phyloP scores from a whole-genome alignment of 805 yeast species.

The Candida methanosorbosa region DNA sequence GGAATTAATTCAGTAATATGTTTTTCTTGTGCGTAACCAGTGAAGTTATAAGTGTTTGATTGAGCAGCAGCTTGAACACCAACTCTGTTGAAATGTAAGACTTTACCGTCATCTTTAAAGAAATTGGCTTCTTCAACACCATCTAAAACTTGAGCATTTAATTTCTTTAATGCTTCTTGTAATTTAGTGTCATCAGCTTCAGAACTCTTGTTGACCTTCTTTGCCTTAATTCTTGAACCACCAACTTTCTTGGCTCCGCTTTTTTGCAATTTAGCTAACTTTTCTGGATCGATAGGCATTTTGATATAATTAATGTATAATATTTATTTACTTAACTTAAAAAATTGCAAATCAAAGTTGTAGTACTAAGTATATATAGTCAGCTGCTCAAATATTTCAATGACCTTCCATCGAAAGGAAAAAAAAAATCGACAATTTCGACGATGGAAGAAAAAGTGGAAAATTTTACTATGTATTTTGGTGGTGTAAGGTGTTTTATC shows the following conservation, averaged over 20 bases:
- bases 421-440: too few species aligned
- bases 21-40: constrained; percentile 93
- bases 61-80: constrained; percentile 91
- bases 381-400: too few species aligned
- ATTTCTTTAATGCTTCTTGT: constrained; percentile 79
- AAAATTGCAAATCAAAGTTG: too few species aligned
- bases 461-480: too few species aligned
- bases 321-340: too few species aligned
- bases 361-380: too few species aligned
- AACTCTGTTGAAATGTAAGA: constrained; percentile 91
- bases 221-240: constrained; percentile 83
- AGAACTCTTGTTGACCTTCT: constrained; percentile 55
- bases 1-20: constrained; percentile 88
- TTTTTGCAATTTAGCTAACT: constrained; percentile 86
- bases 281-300: constrained; percentile 91
- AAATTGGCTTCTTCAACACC: constrained; percentile 96
- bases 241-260: constrained; percentile 79
- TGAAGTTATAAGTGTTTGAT: constrained; percentile 87
- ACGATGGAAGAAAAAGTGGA: too few species aligned
- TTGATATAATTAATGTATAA: too few species aligned
- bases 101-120: constrained; percentile 94
- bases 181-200: constrained; percentile 89
- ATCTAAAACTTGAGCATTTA: constrained; percentile 81
- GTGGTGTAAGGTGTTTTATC: too few species aligned
- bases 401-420: too few species aligned